Evolutionary conservation across 208 protist species (phyloP).

Genomic region (Acanthamoeba culbertsoni): DNA sequence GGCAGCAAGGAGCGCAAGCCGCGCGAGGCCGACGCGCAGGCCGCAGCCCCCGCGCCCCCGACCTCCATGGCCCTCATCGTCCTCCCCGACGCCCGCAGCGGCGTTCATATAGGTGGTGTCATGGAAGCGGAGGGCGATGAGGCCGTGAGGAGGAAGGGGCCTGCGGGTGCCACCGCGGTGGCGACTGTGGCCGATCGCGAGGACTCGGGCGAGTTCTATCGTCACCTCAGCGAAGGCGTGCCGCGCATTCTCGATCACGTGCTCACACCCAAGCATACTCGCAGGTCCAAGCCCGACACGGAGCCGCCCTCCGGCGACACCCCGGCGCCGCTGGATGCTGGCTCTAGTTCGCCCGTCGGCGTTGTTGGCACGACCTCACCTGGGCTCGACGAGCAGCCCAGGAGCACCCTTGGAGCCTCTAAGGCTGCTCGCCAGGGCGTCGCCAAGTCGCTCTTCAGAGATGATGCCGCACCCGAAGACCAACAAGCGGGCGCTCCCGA

Average conservation of each 20-base stretch:
- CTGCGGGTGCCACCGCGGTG: not conserved
- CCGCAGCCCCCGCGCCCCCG: not conserved
- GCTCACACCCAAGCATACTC: not conserved
- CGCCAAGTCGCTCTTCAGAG: too few relatives aligned
- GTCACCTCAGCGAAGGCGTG: slow-evolving; percentile 43
- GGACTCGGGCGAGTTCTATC: slow-evolving; percentile 46
- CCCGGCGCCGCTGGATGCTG: not conserved
- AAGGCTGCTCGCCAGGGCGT: too few relatives aligned
- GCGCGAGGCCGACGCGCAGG: not conserved
- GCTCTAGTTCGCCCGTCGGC: not conserved
- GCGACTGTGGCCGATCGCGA: not conserved
- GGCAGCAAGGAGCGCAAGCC: not conserved
- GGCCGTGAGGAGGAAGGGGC: not conserved
- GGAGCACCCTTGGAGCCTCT: too few relatives aligned
- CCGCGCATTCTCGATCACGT: not conserved
- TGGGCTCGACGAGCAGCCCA: too few relatives aligned
- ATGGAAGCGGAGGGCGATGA: not conserved
- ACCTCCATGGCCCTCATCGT: not conserved
- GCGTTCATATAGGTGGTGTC: too few relatives aligned
- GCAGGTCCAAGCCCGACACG: not conserved
- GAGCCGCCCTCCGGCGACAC: too few relatives aligned
- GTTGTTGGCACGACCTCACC: not conserved
- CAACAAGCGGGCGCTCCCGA: too few relatives aligned
- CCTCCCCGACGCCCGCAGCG: not conserved
- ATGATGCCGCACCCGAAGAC: too few relatives aligned